Conservation (phyloP, 495 filamentous ascomycete genomes). For the Daldinia concentrica region DNA sequence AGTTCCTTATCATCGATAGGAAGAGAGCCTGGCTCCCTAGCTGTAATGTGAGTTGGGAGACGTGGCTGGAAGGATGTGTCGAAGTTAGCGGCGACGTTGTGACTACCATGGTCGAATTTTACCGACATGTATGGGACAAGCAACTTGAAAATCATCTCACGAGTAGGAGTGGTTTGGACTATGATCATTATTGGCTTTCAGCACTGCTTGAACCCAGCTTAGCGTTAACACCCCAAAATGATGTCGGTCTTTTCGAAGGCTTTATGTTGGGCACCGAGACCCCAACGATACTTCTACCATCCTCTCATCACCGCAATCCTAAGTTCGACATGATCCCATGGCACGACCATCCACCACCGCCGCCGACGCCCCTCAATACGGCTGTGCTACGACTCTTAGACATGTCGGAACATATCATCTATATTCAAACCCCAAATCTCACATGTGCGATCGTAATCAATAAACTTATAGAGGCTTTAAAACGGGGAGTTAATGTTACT, state of each 20-base stretch:
- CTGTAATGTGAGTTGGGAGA: constrained; percentile 80
- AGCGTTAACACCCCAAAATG: constrained; percentile 21
- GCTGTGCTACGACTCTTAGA: constrained; percentile 65
- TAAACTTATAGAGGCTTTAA: constrained; percentile 61
- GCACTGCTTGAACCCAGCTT: constrained; percentile 21
- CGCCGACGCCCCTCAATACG: constrained; percentile 72
- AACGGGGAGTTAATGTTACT: constrained; percentile 68
- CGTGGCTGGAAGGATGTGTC: constrained; percentile 77
- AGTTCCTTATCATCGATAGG: constrained; percentile 76
- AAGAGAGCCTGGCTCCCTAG: constrained; percentile 68
- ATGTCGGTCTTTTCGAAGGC: constrained; percentile 7
- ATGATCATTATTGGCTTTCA: constrained; percentile 3
- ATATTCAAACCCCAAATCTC: constrained; percentile 76
- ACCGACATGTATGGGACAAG: constrained; percentile 63
- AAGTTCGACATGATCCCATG: constrained; percentile 58
- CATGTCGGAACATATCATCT: constrained; percentile 62
- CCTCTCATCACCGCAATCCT: constrained; percentile 72
- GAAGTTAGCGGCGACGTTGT: constrained; percentile 66
- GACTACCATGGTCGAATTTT: constrained; percentile 65
- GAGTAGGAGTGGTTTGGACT: not conserved
- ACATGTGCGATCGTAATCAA: constrained; percentile 66
- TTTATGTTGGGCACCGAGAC: constrained; percentile 23
- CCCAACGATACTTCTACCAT: constrained; percentile 70
- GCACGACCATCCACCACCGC: constrained; percentile 54
- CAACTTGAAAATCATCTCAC: constrained; percentile 38